Evolutionary conservation across 148 eudicot species (phyloP).

Genomic region (Vaccinium macrocarpon): DNA sequence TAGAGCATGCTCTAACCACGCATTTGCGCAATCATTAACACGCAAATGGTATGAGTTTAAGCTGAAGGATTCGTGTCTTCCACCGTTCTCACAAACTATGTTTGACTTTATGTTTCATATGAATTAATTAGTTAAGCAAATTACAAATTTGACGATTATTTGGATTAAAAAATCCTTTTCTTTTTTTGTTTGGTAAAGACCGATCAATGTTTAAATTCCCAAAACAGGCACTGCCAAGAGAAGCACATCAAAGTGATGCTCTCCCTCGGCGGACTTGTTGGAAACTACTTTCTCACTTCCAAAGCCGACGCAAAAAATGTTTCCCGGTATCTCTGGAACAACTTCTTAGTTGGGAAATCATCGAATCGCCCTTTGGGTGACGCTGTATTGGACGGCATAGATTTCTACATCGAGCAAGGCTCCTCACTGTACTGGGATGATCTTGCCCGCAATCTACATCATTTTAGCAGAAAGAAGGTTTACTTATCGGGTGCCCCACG

Average conservation of each 20-base stretch:
- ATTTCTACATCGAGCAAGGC: constrained; percentile 59
- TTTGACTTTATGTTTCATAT: no score
- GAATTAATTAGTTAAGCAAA: no score
- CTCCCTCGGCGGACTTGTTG: constrained; percentile 58
- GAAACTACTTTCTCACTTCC: constrained; percentile 44
- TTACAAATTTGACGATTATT: neutral
- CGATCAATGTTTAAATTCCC: neutral
- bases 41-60: no score
- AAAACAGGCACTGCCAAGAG: constrained; percentile 33
- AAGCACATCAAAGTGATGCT: constrained; percentile 44
- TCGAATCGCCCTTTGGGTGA: constrained; percentile 45
- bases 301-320: constrained; percentile 38
- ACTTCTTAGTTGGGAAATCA: constrained; percentile 52
- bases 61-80: no score
- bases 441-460: constrained; percentile 35
- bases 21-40: no score
- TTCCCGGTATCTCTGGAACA: constrained; percentile 48
- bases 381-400: constrained; percentile 60
- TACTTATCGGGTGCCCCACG: constrained; percentile 80
- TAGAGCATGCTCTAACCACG: no score
- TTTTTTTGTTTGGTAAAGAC: neutral
- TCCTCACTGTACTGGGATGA: constrained; percentile 34
- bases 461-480: constrained; percentile 34
- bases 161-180: neutral
- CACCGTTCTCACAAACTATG: no score